A percentile compares a stretch with the other conserved stretches of the same genome.
These are phyloP conservation scores for Amoebophrya sp. DNA, from an alignment of 169 alveolate genomes.

Conservation along the genomic window DNA sequence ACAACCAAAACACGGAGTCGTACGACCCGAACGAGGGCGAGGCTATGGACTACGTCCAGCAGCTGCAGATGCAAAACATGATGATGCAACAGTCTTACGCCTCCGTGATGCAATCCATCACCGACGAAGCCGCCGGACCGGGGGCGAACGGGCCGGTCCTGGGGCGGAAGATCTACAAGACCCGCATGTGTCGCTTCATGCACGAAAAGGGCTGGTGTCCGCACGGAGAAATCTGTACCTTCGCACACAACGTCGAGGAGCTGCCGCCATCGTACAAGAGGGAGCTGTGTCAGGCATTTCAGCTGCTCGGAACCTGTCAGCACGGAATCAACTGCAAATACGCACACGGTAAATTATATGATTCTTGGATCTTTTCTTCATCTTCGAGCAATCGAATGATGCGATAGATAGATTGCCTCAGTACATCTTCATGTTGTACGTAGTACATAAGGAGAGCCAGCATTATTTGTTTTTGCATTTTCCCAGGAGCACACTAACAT, in stretches of 20 bases:
- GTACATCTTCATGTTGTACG: no score
- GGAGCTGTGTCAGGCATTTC: neutral
- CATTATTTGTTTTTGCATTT: no score
- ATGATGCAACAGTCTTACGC: constrained; percentile 12
- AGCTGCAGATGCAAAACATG: neutral
- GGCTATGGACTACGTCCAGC: neutral
- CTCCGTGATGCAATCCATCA: neutral
- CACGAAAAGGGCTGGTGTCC: neutral
- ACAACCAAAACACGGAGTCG: neutral
- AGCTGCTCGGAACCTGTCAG: neutral
- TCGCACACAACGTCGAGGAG: neutral
- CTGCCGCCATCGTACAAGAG: neutral
- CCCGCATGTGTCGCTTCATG: neutral
- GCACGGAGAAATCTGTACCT: neutral
- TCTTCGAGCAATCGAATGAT: no score
- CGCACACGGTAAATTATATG: no score
- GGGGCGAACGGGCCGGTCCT: no score
- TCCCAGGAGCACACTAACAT: no score
- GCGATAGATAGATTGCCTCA: no score
- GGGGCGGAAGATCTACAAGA: neutral
- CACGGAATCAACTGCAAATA: constrained; percentile 21
- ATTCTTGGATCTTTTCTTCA: no score
- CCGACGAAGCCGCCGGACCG: no score
- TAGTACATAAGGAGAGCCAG: no score
- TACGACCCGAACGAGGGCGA: neutral